Conservation (phyloP, 257 asterid genomes). For the Voacanga thouarsii region DNA sequence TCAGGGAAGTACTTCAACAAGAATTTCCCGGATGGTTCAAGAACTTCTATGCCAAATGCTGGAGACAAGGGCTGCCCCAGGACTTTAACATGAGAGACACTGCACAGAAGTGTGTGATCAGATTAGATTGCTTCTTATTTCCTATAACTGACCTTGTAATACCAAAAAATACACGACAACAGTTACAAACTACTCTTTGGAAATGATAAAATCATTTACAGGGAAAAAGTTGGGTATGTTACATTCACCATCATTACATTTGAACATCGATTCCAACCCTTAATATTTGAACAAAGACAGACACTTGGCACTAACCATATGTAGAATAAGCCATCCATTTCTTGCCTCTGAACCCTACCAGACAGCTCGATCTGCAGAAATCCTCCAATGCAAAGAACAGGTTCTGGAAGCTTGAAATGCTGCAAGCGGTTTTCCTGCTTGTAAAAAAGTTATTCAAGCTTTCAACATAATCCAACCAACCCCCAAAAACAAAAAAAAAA, state of each 20-base stretch:
- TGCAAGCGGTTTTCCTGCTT: constrained; percentile 73
- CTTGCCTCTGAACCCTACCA: constrained; percentile 70
- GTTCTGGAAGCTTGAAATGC: constrained; percentile 74
- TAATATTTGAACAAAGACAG: constrained; percentile 4
- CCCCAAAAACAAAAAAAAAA: background rate
- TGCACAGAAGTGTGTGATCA: constrained; percentile 26
- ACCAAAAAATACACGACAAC: background rate
- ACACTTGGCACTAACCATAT: constrained; percentile 50
- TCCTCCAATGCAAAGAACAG: constrained; percentile 72
- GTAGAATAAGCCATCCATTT: constrained; percentile 57
- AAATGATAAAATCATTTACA: too few relatives aligned
- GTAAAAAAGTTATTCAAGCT: constrained; percentile 7
- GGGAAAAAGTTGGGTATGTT: too few relatives aligned
- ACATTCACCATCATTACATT: background rate
- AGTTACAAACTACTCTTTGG: too few relatives aligned
- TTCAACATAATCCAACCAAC: constrained; percentile 1
- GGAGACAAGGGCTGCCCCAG: constrained; percentile 59
- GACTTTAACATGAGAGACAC: constrained; percentile 61
- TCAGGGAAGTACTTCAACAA: constrained; percentile 38
- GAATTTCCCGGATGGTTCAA: constrained; percentile 41
- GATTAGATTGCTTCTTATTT: background rate
- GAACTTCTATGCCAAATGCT: constrained; percentile 45
- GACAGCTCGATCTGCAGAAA: constrained; percentile 66
- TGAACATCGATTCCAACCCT: background rate
- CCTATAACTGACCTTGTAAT: background rate